Evolutionary conservation across 129 eudicot genomes (phyloP), one percentile per base, ranked within the genome.

Genomic region (Tanacetum coccineum): DNA sequence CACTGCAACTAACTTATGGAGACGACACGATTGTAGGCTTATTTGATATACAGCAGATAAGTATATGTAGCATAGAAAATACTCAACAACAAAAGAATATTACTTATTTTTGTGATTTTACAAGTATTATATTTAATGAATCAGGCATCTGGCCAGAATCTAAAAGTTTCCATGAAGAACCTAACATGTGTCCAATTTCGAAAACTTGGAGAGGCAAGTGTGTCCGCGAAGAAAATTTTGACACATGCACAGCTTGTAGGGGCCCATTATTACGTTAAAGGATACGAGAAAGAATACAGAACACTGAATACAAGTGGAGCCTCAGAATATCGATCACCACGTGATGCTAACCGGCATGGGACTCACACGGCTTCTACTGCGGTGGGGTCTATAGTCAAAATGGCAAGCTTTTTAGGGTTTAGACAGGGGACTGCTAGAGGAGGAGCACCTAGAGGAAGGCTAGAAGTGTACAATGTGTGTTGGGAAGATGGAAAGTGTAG

Each of bases 91-190:
- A 57, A 25, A 61, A 8, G 67, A 30, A 58, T 49, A 36, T 11
- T 20, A 14, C n/a, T n/a, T n/a, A n/a, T n/a, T n/a, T n/a, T n/a
- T n/a, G n/a, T n/a, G n/a, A n/a, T n/a, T n/a, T n/a, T n/a, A n/a
- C n/a, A n/a, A n/a, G n/a, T 32, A 6, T 54, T 54, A 54, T 9
- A 19, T 19, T 25, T 36, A 46, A 30, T 74, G 75, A 26, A 77
- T 36, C 44, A 87, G 95, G 95, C 46, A 71, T 88, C 40, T 85
- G 92, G 96, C 96, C 96, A 45, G 88, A 88, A 59, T 82, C 85
- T 14, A 77, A 76, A n/a, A 85, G 91, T 59, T 88, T 85, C 76
- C 67, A 67, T 40, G 96, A 88, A 76, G 91, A 85, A 66, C 80
- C 85, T 10, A 49, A 71, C 66, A 75, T 79, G 76, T 63, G 64